These are phyloP conservation scores for Gentiana macrophylla DNA, from an alignment of 257 asterid species.

Conservation along the genomic window DNA sequence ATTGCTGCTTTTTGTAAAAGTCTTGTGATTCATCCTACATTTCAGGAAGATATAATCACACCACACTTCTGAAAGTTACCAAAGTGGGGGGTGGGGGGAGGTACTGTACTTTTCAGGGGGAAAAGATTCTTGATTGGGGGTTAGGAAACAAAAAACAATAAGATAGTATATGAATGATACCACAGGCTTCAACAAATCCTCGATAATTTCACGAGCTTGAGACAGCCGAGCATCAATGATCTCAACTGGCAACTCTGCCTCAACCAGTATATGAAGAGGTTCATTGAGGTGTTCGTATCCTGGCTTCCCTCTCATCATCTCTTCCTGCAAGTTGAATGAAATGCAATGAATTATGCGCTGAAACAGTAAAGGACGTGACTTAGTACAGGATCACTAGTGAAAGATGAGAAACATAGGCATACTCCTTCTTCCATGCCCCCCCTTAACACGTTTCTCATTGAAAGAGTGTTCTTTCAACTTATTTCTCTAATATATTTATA, in stretches of 20 bases:
- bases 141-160: too few species aligned
- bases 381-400: too few species aligned
- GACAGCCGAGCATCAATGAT: conserved; percentile 78
- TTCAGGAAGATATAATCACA: background rate
- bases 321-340: conserved; percentile 49
- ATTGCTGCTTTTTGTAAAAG: conserved; percentile 83
- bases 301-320: conserved; percentile 97
- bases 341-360: background rate
- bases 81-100: background rate
- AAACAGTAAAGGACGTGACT: background rate
- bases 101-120: background rate
- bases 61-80: too few species aligned
- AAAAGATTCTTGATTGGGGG: background rate
- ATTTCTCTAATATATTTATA: too few species aligned
- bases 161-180: conserved; percentile 22
- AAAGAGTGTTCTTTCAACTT: too few species aligned
- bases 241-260: conserved; percentile 93
- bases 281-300: conserved; percentile 96
- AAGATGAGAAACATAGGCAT: too few species aligned
- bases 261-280: conserved; percentile 90
- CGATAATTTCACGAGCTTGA: conserved; percentile 91
- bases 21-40: conserved; percentile 91
- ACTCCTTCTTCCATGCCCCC: too few species aligned
- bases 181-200: conserved; percentile 93
- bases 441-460: too few species aligned